Base-by-base conservation (phyloP, 2,329 filamentous ascomycete genomes). In the Torrubiella hemipterigena region DNA sequence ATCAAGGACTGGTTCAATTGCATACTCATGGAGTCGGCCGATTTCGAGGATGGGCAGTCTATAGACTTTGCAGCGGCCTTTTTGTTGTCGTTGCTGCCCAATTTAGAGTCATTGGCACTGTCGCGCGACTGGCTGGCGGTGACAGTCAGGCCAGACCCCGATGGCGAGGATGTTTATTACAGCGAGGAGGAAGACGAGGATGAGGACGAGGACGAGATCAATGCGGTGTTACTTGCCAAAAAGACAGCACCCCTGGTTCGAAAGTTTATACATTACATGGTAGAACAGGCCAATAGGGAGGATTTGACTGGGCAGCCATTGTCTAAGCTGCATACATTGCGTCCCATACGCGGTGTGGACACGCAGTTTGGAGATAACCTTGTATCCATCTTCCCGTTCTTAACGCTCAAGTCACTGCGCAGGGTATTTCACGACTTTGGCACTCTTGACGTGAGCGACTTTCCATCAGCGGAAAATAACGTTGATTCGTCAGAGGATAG, bases 391-490 rank as follows among this genome's bases (percentile, higher is more conserved):
- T 27, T 35, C 16, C 33, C 33, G 12, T 35, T 35, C 12, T 6
- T 35, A 16, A 17, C 29, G 15, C 29, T 35, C 3, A 24, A 35
- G 6, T 31, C 33, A 4, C 8, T 35, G 16, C 29, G 17, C 7
- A 18, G 29, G 17, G 22, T 31, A 5, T 9, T 17, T 4, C 20
- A 29, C 15, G 13, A 31, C 6, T 23, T 17, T 24, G 29, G 19
- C 13, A 11, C 5, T 23, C 17, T 13, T 12, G n/a, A 31, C 9
- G 9, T 17, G 19, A 15, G 13, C 6, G 18, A 17, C 17, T 14
- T 8, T 23, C n/a, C 8, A 12, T 7, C 23, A 13, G 23, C 23
- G 23, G 8, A 22, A n/a, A 22, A n/a, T 26, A 26, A 26, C 21
- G 9, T 26, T 26, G n/a, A 6, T 26, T 26, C n/a, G 14, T 7